A percentile compares a stretch with the other conserved stretches of the same genome.
Conservation (phyloP, 345 rosid genomes). For the Carallia brachiata region DNA sequence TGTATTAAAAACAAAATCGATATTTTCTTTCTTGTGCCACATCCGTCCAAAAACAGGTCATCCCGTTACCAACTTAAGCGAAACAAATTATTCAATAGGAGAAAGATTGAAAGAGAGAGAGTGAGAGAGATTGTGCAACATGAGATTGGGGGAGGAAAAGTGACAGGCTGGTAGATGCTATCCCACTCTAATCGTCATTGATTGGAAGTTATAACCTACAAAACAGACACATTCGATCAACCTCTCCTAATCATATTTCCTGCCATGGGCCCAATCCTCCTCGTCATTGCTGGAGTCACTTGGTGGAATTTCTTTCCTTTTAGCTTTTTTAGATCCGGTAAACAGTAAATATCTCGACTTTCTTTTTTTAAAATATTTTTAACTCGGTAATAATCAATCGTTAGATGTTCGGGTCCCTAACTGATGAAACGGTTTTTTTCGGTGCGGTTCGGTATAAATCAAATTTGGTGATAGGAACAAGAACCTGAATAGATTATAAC, state of each 20-base stretch:
- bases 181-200: conserved; percentile 10
- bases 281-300: conserved; percentile 11
- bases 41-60: background rate
- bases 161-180: conserved; percentile 14
- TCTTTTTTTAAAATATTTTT: background rate
- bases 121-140: background rate
- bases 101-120: conserved; percentile 20
- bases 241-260: conserved; percentile 8
- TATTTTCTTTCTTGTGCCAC: background rate
- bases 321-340: background rate
- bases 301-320: background rate
- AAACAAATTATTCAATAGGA: conserved; percentile 3
- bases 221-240: conserved; percentile 13
- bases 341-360: background rate
- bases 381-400: too few relatives aligned
- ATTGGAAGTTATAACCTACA: conserved; percentile 1
- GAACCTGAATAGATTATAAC: background rate
- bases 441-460: background rate
- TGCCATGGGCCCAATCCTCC: conserved; percentile 1
- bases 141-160: background rate
- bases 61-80: background rate
- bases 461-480: background rate
- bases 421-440: too few relatives aligned
- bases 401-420: too few relatives aligned
- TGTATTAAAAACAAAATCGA: too few relatives aligned